A percentile compares a stretch with the other conserved stretches of the same genome.
These are phyloP conservation scores for Ophiocordyceps camponoti-saundersi DNA, from an alignment of 2,329 filamentous ascomycete genomes.

Conservation along the genomic window DNA sequence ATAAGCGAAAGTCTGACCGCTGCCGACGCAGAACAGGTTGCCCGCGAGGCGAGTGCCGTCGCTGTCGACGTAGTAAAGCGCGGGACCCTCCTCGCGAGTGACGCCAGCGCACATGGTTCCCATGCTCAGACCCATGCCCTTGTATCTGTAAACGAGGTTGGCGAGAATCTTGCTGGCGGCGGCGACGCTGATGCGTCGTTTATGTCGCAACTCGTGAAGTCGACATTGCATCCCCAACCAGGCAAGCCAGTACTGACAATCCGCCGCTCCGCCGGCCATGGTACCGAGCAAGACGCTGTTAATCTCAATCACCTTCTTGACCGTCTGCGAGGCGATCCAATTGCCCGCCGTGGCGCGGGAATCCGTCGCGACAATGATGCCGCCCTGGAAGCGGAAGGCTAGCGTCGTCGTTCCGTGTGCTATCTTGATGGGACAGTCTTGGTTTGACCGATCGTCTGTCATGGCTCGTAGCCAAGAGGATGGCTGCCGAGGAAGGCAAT, in stretches of 20 bases:
- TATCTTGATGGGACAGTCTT: constrained; percentile 96
- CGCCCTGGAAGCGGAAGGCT: constrained; percentile 93
- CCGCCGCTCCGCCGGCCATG: constrained; percentile 95
- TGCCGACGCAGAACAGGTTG: constrained; percentile 96
- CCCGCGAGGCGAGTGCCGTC: constrained; percentile 86
- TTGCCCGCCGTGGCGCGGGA: constrained; percentile 92
- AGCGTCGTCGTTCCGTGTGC: constrained; percentile 97
- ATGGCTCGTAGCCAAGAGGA: constrained; percentile 90
- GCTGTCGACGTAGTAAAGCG: constrained; percentile 92
- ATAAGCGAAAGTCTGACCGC: constrained; percentile 96
- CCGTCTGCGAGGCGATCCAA: constrained; percentile 99
- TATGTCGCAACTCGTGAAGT: constrained; percentile 96
- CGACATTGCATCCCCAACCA: constrained; percentile 99
- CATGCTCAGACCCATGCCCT: constrained; percentile 97
- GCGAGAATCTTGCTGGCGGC: constrained; percentile 96
- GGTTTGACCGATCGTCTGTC: constrained; percentile 94
- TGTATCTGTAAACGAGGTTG: constrained; percentile 97
- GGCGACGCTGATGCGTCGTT: constrained; percentile 93
- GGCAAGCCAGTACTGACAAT: constrained; percentile 99
- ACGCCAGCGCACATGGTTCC: constrained; percentile 99
- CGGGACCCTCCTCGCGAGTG: constrained; percentile 85
- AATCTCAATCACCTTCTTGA: constrained; percentile 99
- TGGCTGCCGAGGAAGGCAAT: constrained; percentile 40
- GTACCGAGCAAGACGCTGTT: constrained; percentile 87
- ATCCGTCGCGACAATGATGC: constrained; percentile 96